A percentile compares a stretch with the other conserved stretches of the same genome.
Evolutionary conservation across 2,329 filamentous ascomycete species (phyloP).

Genomic region (Fusarium torulosum): DNA sequence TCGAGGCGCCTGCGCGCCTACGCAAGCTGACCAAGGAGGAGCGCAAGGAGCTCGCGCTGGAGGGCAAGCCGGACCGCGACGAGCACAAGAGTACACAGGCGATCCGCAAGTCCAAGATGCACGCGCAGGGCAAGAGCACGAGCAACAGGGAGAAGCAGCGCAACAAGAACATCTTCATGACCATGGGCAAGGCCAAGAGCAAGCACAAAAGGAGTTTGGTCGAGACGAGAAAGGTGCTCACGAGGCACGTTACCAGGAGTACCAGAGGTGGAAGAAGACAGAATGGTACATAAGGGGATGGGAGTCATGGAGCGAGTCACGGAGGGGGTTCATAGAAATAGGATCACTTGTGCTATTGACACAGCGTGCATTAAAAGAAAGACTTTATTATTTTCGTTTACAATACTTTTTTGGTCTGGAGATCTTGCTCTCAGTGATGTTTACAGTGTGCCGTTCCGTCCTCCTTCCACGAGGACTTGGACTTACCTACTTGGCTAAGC

Average conservation of each 20-base stretch:
- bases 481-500: background rate
- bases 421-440: background rate
- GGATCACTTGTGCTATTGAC: constrained; percentile 32
- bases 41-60: constrained; percentile 83
- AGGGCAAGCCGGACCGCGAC: constrained; percentile 80
- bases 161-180: constrained; percentile 99
- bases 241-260: constrained; percentile 83
- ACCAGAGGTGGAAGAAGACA: constrained; percentile 86
- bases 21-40: constrained; percentile 92
- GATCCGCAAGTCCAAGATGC: constrained; percentile 87
- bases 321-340: constrained; percentile 8
- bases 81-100: constrained; percentile 90
- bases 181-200: constrained; percentile 91
- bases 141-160: constrained; percentile 97
- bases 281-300: constrained; percentile 63
- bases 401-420: too few species aligned
- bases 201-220: constrained; percentile 96
- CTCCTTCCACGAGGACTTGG: background rate
- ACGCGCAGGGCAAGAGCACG: constrained; percentile 89
- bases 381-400: constrained; percentile 13
- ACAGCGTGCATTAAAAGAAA: constrained; percentile 30
- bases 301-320: background rate
- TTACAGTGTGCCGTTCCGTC: background rate
- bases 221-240: constrained; percentile 83
- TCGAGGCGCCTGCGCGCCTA: constrained; percentile 85